A percentile compares a stretch with the other conserved stretches of the same genome.
Conservation (phyloP, 805 yeast species). For the Candida tibetensis region DNA sequence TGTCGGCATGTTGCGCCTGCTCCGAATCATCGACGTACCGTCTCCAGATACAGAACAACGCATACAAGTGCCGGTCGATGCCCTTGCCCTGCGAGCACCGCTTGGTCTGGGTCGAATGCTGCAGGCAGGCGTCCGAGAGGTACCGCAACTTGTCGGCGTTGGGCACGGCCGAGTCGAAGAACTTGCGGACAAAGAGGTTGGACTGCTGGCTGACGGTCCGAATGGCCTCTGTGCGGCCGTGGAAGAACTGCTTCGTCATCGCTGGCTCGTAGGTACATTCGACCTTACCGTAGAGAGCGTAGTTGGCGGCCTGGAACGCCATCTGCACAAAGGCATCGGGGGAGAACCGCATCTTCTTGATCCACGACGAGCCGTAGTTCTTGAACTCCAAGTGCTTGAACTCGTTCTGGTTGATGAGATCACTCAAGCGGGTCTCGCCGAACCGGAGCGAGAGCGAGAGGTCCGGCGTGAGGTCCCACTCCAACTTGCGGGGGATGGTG, state of each 20-base stretch:
- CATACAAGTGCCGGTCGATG: constrained; percentile 90
- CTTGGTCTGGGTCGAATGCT: constrained; percentile 66
- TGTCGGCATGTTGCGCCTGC: constrained; percentile 12
- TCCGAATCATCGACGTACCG: constrained; percentile 41
- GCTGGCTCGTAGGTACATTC: constrained; percentile 96
- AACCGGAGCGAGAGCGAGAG: constrained; percentile 76
- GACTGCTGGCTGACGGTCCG: constrained; percentile 81
- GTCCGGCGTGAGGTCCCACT: constrained; percentile 80
- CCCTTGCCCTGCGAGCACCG: constrained; percentile 76
- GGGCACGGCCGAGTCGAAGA: constrained; percentile 64
- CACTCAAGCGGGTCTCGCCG: constrained; percentile 87
- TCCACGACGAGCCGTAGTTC: constrained; percentile 68
- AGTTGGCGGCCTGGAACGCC: constrained; percentile 91
- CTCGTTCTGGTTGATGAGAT: constrained; percentile 85
- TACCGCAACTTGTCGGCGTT: constrained; percentile 57
- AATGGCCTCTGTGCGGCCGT: constrained; percentile 92
- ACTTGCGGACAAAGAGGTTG: constrained; percentile 76
- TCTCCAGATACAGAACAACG: constrained; percentile 85
- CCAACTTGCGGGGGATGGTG: constrained; percentile 80
- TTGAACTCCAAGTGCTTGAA: constrained; percentile 76
- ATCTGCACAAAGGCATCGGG: constrained; percentile 95
- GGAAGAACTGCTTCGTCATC: constrained; percentile 84
- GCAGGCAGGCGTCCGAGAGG: constrained; percentile 65
- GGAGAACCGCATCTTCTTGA: constrained; percentile 80
- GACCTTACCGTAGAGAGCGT: constrained; percentile 86